These are phyloP conservation scores for Rutstroemia sp. DNA, from an alignment of 2,329 filamentous ascomycete species.

Conservation along the genomic window DNA sequence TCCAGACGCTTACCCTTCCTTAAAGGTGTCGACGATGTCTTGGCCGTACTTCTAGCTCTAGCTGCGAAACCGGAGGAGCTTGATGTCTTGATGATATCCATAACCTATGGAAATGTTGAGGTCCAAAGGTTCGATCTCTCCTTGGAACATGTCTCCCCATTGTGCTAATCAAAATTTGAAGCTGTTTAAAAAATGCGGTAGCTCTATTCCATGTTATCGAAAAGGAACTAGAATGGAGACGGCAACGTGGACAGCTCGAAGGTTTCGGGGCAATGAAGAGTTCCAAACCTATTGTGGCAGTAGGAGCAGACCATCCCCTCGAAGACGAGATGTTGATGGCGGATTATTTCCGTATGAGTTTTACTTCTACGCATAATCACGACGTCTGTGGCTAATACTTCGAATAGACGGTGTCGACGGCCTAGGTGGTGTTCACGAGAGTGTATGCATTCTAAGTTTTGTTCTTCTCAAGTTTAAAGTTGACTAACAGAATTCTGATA, in stretches of 20 bases:
- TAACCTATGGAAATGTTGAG: conserved; percentile 92
- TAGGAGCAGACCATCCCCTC: conserved; percentile 79
- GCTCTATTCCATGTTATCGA: conserved; percentile 89
- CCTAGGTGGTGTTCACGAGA: conserved; percentile 65
- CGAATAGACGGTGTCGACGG: conserved; percentile 65
- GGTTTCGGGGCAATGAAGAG: conserved; percentile 68
- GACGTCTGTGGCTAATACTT: conserved; percentile 10
- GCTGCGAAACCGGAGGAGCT: conserved; percentile 76
- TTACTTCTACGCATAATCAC: neutral
- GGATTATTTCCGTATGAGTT: conserved; percentile 74
- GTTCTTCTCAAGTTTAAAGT: neutral
- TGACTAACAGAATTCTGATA: conserved; percentile 28
- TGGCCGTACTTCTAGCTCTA: conserved; percentile 82
- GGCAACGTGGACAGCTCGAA: conserved; percentile 54
- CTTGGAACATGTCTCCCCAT: neutral
- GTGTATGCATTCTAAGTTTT: conserved; percentile 30
- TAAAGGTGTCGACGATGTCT: conserved; percentile 78
- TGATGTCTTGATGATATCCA: conserved; percentile 75
- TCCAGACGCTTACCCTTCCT: neutral
- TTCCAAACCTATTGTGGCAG: conserved; percentile 74
- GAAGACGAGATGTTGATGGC: conserved; percentile 74
- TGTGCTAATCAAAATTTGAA: conserved; percentile 29
- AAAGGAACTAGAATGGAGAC: conserved; percentile 80
- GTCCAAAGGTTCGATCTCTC: conserved; percentile 59
- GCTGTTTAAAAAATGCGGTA: conserved; percentile 81